These are phyloP conservation scores for Cadophora luteo-olivacea DNA, from an alignment of 2,329 filamentous ascomycete genomes.

Conservation along the genomic window DNA sequence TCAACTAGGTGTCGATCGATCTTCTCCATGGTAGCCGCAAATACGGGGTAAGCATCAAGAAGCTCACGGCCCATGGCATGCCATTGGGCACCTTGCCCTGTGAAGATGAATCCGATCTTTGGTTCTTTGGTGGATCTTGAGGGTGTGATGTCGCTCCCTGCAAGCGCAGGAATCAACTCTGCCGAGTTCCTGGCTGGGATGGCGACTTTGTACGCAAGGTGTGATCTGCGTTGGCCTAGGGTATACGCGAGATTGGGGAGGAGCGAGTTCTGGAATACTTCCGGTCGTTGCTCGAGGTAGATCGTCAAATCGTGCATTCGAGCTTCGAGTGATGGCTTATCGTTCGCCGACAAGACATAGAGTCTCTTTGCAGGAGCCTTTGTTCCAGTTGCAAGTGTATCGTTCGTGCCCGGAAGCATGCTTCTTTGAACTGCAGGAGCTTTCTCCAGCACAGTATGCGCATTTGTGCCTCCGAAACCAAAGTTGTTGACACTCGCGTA, in stretches of 20 bases:
- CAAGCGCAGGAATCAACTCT: conserved; percentile 49
- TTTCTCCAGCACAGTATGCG: conserved; percentile 47
- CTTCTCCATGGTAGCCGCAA: conserved; percentile 44
- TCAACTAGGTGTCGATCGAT: conserved; percentile 45
- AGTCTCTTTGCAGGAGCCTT: conserved; percentile 29
- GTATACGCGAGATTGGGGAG: conserved; percentile 40
- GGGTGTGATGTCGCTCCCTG: conserved; percentile 41
- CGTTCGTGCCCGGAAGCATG: conserved; percentile 23
- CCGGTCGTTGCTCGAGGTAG: conserved; percentile 38
- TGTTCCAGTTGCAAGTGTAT: conserved; percentile 30
- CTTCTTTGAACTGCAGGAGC: conserved; percentile 6
- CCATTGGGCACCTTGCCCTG: conserved; percentile 43
- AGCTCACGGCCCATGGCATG: conserved; percentile 42
- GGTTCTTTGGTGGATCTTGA: conserved; percentile 28
- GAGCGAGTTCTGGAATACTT: conserved; percentile 37
- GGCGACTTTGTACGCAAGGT: conserved; percentile 37
- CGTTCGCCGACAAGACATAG: conserved; percentile 39
- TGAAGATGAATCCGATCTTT: conserved; percentile 40
- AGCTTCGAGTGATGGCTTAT: conserved; percentile 30
- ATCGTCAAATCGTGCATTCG: conserved; percentile 32
- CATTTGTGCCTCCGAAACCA: conserved; percentile 45
- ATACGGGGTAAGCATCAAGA: conserved; percentile 45
- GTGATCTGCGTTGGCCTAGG: conserved; percentile 38
- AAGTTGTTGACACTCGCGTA: conserved; percentile 52
- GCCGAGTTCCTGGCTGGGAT: conserved; percentile 30